phyloP scores from a whole-genome alignment of 2,329 filamentous ascomycete genomes.

The Aspergillus sp. region DNA sequence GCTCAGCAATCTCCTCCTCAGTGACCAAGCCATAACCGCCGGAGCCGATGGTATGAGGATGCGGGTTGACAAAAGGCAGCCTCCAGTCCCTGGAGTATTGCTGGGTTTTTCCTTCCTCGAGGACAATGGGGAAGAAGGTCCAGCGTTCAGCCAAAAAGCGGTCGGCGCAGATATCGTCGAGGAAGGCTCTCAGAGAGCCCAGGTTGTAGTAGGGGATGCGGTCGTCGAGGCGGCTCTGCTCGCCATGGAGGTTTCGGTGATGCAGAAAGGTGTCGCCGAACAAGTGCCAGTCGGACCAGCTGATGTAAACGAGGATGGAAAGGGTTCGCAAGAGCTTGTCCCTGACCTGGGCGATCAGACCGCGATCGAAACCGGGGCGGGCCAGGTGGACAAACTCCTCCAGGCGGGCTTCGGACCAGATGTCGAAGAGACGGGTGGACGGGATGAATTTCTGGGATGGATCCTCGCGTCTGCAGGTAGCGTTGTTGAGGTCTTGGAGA shows the following conservation, averaged over 20 bases:
- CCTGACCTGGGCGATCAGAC: neutral
- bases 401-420: slow-evolving; percentile 7
- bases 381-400: slow-evolving; percentile 4
- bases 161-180: slow-evolving; percentile 2
- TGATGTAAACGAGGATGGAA: slow-evolving; percentile 7
- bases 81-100: slow-evolving; percentile 5
- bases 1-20: slow-evolving; percentile 4
- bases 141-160: slow-evolving; percentile 2
- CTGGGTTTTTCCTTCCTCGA: slow-evolving; percentile 5
- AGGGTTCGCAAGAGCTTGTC: slow-evolving; percentile 4
- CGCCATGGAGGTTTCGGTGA: neutral
- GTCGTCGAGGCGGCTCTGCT: slow-evolving; percentile 2
- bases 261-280: slow-evolving; percentile 7
- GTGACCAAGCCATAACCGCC: slow-evolving; percentile 7
- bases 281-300: slow-evolving; percentile 6
- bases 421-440: slow-evolving; percentile 1
- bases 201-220: slow-evolving; percentile 4
- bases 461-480: slow-evolving; percentile 1
- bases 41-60: neutral
- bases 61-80: slow-evolving; percentile 4
- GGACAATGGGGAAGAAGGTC: slow-evolving; percentile 6
- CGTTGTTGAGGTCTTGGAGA: slow-evolving; percentile 9
- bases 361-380: neutral
- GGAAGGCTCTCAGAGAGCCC: slow-evolving; percentile 2
- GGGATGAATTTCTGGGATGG: slow-evolving; percentile 6